Conservation (phyloP, 495 filamentous ascomycete genomes). For the Aspergillus egyptiacus region DNA sequence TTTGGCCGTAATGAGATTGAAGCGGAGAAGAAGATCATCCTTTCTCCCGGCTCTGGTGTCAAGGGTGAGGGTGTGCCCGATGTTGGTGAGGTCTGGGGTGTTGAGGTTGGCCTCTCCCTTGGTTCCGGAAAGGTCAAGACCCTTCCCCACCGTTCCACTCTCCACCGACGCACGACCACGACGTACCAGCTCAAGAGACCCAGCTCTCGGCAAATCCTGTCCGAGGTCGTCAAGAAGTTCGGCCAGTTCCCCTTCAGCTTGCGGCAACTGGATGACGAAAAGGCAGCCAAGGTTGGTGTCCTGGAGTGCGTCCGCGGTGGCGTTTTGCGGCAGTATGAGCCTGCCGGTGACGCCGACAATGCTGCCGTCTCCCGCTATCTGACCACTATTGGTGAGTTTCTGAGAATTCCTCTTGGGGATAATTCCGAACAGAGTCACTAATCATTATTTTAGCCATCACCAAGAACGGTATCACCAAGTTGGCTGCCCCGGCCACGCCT, state of each 20-base stretch:
- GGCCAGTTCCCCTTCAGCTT: slow-evolving; percentile 96
- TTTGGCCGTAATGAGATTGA: slow-evolving; percentile 98
- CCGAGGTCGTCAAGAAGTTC: slow-evolving; percentile 93
- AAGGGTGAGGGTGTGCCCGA: slow-evolving; percentile 90
- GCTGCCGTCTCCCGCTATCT: slow-evolving; percentile 77
- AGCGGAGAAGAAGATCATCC: slow-evolving; percentile 95
- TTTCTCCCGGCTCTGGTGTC: slow-evolving; percentile 74
- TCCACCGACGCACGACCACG: slow-evolving; percentile 86
- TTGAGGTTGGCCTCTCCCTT: slow-evolving; percentile 86
- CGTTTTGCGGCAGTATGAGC: slow-evolving; percentile 90
- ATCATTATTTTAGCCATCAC: slow-evolving; percentile 68
- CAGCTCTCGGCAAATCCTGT: slow-evolving; percentile 81
- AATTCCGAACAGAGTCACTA: slow-evolving; percentile 11
- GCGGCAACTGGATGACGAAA: slow-evolving; percentile 93
- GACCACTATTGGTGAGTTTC: slow-evolving; percentile 80
- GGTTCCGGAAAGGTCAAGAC: slow-evolving; percentile 93
- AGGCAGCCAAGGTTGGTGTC: slow-evolving; percentile 91
- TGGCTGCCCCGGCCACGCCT: slow-evolving; percentile 65
- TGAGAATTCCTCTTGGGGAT: background rate
- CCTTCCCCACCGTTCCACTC: slow-evolving; percentile 75
- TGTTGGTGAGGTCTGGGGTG: slow-evolving; percentile 94
- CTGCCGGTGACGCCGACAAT: slow-evolving; percentile 85
- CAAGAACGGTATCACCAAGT: slow-evolving; percentile 87
- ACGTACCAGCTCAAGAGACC: slow-evolving; percentile 89
- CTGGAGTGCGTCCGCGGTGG: slow-evolving; percentile 89